phyloP scores from a whole-genome alignment of 805 yeast species.

The Wickerhamomyces strasburgensis region DNA sequence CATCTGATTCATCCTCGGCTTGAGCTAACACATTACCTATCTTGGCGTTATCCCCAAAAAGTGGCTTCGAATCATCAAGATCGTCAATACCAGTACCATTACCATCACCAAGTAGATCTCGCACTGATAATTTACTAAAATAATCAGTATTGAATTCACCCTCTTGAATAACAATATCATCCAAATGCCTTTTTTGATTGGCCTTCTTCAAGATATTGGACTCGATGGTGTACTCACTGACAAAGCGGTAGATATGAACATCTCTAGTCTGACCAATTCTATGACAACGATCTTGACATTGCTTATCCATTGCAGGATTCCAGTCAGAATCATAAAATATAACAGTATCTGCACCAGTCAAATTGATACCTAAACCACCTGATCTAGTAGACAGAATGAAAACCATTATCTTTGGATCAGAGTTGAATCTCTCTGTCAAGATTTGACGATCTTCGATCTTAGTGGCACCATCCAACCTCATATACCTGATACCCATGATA shows the following conservation, averaged over 20 bases:
- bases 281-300: conserved; percentile 98
- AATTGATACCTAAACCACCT: conserved; percentile 95
- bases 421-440: conserved; percentile 86
- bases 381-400: conserved; percentile 93
- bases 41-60: conserved; percentile 32
- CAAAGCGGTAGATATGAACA: conserved; percentile 94
- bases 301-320: conserved; percentile 99
- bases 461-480: conserved; percentile 97
- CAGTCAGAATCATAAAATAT: conserved; percentile 97
- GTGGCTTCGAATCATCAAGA: conserved; percentile 28
- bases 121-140: conserved; percentile 79
- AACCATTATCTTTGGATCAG: conserved; percentile 80
- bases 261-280: conserved; percentile 98
- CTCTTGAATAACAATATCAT: conserved; percentile 92
- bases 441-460: conserved; percentile 95
- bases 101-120: conserved; percentile 65
- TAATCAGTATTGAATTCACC: conserved; percentile 98
- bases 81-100: conserved; percentile 21
- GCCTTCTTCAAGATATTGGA: conserved; percentile 92
- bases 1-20: conserved; percentile 93
- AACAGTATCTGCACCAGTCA: conserved; percentile 98
- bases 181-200: conserved; percentile 88
- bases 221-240: conserved; percentile 93
- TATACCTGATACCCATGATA: conserved; percentile 88
- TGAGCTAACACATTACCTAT: conserved; percentile 69